Percentiles rank a stretch among this genome's conserved stretches.
Conservation (phyloP, 2,329 filamentous ascomycete genomes). For the Colletotrichum somersetense region DNA sequence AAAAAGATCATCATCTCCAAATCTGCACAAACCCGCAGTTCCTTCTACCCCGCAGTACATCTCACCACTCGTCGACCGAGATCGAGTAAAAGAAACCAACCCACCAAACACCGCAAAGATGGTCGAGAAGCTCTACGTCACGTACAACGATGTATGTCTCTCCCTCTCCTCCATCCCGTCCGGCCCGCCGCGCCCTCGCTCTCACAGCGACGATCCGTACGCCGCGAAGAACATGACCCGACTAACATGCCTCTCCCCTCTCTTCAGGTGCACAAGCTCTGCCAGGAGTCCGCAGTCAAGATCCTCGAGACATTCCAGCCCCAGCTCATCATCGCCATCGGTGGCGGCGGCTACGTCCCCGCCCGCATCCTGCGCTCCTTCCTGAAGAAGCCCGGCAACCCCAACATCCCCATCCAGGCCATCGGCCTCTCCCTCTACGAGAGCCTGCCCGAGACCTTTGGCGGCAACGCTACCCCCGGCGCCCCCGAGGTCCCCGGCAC, state of each 20-base stretch:
- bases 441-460: slow-evolving; percentile 71
- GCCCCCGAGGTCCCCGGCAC: slow-evolving; percentile 84
- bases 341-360: slow-evolving; percentile 96
- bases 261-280: slow-evolving; percentile 92
- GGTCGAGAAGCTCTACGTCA: slow-evolving; percentile 89
- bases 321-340: slow-evolving; percentile 98
- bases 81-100: slow-evolving; percentile 11
- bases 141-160: slow-evolving; percentile 85
- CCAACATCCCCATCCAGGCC: slow-evolving; percentile 99
- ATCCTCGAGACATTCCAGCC: slow-evolving; percentile 91
- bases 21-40: slow-evolving; percentile 28
- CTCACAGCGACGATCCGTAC: slow-evolving; percentile 5
- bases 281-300: slow-evolving; percentile 83
- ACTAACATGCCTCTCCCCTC: neutral
- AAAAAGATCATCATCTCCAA: slow-evolving; percentile 27
- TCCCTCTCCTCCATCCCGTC: neutral
- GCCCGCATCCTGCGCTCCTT: slow-evolving; percentile 97
- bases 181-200: neutral
- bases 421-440: slow-evolving; percentile 99
- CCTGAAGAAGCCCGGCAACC: slow-evolving; percentile 85
- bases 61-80: neutral
- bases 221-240: neutral
- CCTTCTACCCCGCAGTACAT: slow-evolving; percentile 37
- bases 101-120: slow-evolving; percentile 63
- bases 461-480: slow-evolving; percentile 60